Evolutionary conservation across 192 early-diverging fungal genomes (phyloP).

Genomic region (Podila verticillata): DNA sequence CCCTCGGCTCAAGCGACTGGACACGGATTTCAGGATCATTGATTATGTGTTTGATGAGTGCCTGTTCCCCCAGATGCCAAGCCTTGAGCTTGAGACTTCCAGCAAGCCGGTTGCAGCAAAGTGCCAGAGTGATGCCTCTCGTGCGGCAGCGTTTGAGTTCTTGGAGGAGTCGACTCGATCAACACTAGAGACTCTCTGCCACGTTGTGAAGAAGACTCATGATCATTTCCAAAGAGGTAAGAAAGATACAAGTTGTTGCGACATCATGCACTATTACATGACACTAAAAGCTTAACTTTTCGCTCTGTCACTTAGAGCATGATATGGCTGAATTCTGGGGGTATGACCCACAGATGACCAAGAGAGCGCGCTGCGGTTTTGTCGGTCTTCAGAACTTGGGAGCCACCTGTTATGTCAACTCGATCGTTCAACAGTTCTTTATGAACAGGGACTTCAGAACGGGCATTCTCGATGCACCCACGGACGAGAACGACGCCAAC

Average conservation of each 20-base stretch:
- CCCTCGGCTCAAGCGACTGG: slow-evolving; percentile 28
- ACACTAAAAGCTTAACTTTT: background rate
- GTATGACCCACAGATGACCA: slow-evolving; percentile 53
- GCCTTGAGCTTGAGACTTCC: background rate
- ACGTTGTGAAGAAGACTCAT: slow-evolving; percentile 46
- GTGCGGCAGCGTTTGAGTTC: slow-evolving; percentile 50
- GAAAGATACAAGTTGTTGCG: background rate
- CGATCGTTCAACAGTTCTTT: slow-evolving; percentile 69
- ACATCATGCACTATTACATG: background rate
- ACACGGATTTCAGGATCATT: slow-evolving; percentile 17
- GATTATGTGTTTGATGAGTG: slow-evolving; percentile 56
- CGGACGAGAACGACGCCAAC: slow-evolving; percentile 25
- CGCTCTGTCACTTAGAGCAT: slow-evolving; percentile 4
- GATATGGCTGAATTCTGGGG: slow-evolving; percentile 55
- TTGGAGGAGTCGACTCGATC: slow-evolving; percentile 39
- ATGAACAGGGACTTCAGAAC: slow-evolving; percentile 61
- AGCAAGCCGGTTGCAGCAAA: slow-evolving; percentile 21
- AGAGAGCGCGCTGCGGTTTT: slow-evolving; percentile 51
- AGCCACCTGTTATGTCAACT: slow-evolving; percentile 73
- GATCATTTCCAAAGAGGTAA: slow-evolving; percentile 52
- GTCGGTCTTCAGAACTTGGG: slow-evolving; percentile 70
- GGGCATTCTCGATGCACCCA: slow-evolving; percentile 56
- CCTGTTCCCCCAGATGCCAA: slow-evolving; percentile 28
- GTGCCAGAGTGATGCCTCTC: slow-evolving; percentile 51
- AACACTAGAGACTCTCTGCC: slow-evolving; percentile 30